Evolutionary conservation across 768 basidiomycete species (phyloP), one percentile per base, ranked within the genome.

Genomic region (Mycena pura): DNA sequence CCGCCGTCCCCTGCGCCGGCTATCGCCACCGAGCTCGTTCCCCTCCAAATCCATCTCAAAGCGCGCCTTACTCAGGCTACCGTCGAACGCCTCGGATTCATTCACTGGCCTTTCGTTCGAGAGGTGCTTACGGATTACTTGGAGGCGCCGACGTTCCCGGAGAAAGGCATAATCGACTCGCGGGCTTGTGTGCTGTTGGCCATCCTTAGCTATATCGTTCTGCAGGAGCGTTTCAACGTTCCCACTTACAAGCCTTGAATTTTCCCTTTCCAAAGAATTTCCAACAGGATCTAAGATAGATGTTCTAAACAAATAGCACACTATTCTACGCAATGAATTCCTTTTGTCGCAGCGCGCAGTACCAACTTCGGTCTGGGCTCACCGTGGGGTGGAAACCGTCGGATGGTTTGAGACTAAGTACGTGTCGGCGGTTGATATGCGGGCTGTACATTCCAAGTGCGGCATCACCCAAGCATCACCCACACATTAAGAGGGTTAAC

Each of bases 191-290:
- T 51, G 2, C 29, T 58, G 46, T 11, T 58, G 24, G 21, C 11
- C n/a, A 46, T 58, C 6, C 31, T 50, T 27, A 58, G 56, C 27
- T 51, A 29, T 58, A 38, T 58, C 11, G 38, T 58, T 27, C 31
- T 58, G 48, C 57, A 60, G 39, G 57, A 40, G 28, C 49, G 49
- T 21, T 60, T 60, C 50, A 15, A 52, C 25, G 48, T 60, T 11
- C 57, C 57, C 11, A 10, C 40, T 43, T 21, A 21, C 19, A 43
- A 43, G 34, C 9, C 34, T 36, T 36, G 34, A 36, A 9, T 9
- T 9, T 36, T 36, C 34, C 34, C 17, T 36, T 9, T 36, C 34
- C 9, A 17, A 36, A 36, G n/a, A n/a, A n/a, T n/a, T n/a, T n/a
- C n/a, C n/a, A n/a, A n/a, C n/a, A n/a, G n/a, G n/a, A n/a, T n/a